Percentiles rank a stretch among this genome's conserved stretches.
Conservation (phyloP, 2,329 filamentous ascomycete genomes). For the Alternaria dauci region DNA sequence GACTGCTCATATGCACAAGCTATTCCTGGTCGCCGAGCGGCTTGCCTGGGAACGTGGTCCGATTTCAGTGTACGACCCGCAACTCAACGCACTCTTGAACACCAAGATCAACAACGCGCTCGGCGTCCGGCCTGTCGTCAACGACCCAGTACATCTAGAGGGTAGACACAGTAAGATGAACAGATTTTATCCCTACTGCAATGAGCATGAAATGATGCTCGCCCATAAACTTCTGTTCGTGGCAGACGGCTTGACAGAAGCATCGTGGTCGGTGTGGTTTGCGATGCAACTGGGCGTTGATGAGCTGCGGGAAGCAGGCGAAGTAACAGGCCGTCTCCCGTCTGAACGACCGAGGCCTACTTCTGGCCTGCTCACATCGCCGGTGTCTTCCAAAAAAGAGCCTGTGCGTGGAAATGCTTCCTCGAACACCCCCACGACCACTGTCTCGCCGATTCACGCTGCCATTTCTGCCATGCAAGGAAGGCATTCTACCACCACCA, state of each 20-base stretch:
- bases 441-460: not conserved
- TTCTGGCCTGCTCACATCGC: not conserved
- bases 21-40: constrained; percentile 41
- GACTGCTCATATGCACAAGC: constrained; percentile 36
- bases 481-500: not conserved
- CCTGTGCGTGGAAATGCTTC: not conserved
- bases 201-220: constrained; percentile 37
- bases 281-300: constrained; percentile 21
- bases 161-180: constrained; percentile 32
- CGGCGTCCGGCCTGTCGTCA: constrained; percentile 34
- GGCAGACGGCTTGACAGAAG: constrained; percentile 28
- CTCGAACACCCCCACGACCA: not conserved
- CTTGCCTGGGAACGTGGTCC: constrained; percentile 31
- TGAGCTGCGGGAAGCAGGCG: not conserved
- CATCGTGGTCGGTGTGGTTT: constrained; percentile 34
- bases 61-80: constrained; percentile 26
- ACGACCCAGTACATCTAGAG: constrained; percentile 30
- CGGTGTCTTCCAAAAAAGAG: not conserved
- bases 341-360: not conserved
- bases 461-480: not conserved
- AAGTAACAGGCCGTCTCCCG: not conserved
- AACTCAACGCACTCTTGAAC: constrained; percentile 36
- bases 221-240: constrained; percentile 31
- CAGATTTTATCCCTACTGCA: constrained; percentile 36
- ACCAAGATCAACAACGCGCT: constrained; percentile 41